Evolutionary conservation across 176 grass and related monocot genomes (phyloP).

Genomic region (Eremochloa ophiuroides): DNA sequence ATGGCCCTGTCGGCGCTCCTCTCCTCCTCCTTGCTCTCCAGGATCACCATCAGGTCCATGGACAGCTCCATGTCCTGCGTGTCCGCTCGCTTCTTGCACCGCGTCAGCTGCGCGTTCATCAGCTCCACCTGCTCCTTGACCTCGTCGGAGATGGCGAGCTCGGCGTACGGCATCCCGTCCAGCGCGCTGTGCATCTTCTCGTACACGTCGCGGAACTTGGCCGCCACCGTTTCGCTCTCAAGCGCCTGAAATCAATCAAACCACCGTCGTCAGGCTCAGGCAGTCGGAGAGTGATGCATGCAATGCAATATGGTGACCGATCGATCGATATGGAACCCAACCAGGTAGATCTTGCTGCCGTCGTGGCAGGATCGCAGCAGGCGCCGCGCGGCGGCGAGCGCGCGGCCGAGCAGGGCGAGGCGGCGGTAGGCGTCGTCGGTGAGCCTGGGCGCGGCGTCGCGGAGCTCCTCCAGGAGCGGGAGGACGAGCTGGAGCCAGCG

Average conservation of each 20-base stretch:
- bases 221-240: conserved; percentile 45
- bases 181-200: conserved; percentile 55
- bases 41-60: conserved; percentile 74
- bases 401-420: conserved; percentile 35
- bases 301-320: no score
- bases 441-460: conserved; percentile 36
- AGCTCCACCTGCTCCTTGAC: conserved; percentile 71
- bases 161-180: conserved; percentile 55
- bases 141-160: conserved; percentile 68
- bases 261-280: no score
- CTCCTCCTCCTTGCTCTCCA: conserved; percentile 49
- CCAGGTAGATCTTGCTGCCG: conserved; percentile 83
- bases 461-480: conserved; percentile 69
- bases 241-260: conserved; percentile 42
- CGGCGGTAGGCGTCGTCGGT: conserved; percentile 44
- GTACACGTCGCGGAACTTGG: conserved; percentile 50
- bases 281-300: no score
- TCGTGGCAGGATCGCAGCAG: conserved; percentile 67
- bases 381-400: conserved; percentile 42
- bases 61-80: conserved; percentile 72
- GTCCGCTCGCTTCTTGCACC: conserved; percentile 57
- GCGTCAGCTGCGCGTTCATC: conserved; percentile 55
- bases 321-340: no score
- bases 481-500: conserved; percentile 69
- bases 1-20: conserved; percentile 56